These are phyloP conservation scores for Dysphania ambrosioides DNA, from an alignment of 148 eudicot genomes.

Conservation along the genomic window DNA sequence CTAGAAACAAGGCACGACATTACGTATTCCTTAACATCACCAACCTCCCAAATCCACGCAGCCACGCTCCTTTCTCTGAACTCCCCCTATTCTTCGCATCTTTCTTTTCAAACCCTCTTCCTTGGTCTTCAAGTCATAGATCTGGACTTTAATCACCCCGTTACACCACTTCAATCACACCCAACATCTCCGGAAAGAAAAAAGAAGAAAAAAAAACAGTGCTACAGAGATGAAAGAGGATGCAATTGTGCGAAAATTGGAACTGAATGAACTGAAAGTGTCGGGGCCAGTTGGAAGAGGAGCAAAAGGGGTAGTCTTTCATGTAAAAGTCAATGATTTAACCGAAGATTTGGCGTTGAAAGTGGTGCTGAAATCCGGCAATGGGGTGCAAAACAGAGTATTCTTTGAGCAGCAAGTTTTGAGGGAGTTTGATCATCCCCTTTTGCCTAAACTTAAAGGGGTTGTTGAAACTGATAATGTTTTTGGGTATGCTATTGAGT, in stretches of 20 bases:
- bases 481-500: slow-evolving; percentile 85
- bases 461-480: slow-evolving; percentile 50
- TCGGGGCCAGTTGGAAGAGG: slow-evolving; percentile 28
- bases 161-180: background rate
- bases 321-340: background rate
- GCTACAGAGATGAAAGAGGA: background rate
- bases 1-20: slow-evolving; percentile 4
- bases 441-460: slow-evolving; percentile 73
- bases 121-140: slow-evolving; percentile 14
- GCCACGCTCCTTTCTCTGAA: too few species aligned
- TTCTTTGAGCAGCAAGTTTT: slow-evolving; percentile 64
- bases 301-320: slow-evolving; percentile 35
- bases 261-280: slow-evolving; percentile 15
- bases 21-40: slow-evolving; percentile 17
- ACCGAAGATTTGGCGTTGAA: slow-evolving; percentile 31
- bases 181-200: background rate
- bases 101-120: background rate
- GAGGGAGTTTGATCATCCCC: slow-evolving; percentile 49
- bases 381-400: slow-evolving; percentile 27
- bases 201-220: background rate
- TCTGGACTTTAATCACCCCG: background rate
- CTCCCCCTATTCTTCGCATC: slow-evolving; percentile 12
- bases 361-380: slow-evolving; percentile 29
- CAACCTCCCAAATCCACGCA: background rate
- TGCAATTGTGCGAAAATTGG: slow-evolving; percentile 5